Conservation (phyloP, 495 filamentous ascomycete species). For the Tuber borchii region DNA sequence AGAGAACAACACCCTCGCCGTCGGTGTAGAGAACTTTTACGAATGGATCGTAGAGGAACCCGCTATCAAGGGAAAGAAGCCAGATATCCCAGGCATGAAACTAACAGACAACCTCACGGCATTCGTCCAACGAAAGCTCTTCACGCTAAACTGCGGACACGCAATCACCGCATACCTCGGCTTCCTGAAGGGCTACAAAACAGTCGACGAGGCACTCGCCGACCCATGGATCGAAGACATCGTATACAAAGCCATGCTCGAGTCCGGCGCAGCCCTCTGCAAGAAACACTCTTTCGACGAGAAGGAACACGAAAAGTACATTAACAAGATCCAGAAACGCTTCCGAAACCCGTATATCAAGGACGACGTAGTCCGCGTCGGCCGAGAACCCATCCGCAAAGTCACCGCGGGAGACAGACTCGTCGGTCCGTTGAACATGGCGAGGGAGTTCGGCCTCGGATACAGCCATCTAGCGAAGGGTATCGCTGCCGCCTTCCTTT, state of each 20-base stretch:
- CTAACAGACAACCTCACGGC: constrained; percentile 86
- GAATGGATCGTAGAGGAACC: constrained; percentile 88
- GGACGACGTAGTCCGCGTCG: constrained; percentile 89
- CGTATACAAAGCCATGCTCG: constrained; percentile 66
- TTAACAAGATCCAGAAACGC: constrained; percentile 80
- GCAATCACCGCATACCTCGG: constrained; percentile 97
- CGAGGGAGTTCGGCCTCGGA: constrained; percentile 31
- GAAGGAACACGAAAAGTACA: constrained; percentile 75
- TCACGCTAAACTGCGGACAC: constrained; percentile 97
- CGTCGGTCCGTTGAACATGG: constrained; percentile 60
- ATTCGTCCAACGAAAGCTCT: constrained; percentile 98
- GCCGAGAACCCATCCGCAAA: constrained; percentile 89
- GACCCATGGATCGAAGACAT: constrained; percentile 61
- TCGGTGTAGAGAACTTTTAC: constrained; percentile 94
- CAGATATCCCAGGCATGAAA: constrained; percentile 77
- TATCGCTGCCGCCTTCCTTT: constrained; percentile 36
- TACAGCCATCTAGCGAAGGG: constrained; percentile 35
- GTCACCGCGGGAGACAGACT: constrained; percentile 88
- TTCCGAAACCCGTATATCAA: constrained; percentile 94
- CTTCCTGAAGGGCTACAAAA: constrained; percentile 70
- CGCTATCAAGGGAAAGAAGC: constrained; percentile 47
- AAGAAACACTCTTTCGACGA: constrained; percentile 66
- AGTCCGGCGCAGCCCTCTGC: constrained; percentile 78
- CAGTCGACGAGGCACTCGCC: constrained; percentile 75
- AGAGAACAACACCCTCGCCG: constrained; percentile 53